Evolutionary conservation across 75 land plant genomes (phyloP).

Genomic region (Isoetes taiwanensis): DNA sequence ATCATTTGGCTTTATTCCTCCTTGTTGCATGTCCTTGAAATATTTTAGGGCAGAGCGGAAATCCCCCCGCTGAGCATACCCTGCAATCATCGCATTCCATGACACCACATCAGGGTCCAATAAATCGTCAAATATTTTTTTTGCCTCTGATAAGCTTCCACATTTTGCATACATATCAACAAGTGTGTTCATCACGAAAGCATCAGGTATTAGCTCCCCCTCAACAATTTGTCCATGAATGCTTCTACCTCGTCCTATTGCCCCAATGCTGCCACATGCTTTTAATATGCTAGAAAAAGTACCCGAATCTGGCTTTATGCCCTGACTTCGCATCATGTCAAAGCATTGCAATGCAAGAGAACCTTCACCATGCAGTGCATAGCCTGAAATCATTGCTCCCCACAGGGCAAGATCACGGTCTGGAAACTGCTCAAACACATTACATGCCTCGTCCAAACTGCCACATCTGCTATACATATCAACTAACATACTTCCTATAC

Average conservation of each 20-base stretch:
- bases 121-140: slow-evolving; percentile 17
- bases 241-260: slow-evolving; percentile 21
- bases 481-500: slow-evolving; percentile 25
- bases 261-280: slow-evolving; percentile 29
- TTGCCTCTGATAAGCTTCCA: neutral
- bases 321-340: neutral
- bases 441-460: slow-evolving; percentile 10
- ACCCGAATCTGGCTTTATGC: slow-evolving; percentile 10
- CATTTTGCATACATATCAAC: slow-evolving; percentile 8
- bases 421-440: slow-evolving; percentile 11
- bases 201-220: neutral
- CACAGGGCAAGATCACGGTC: slow-evolving; percentile 18
- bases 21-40: neutral
- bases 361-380: slow-evolving; percentile 7
- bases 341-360: slow-evolving; percentile 5
- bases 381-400: slow-evolving; percentile 20
- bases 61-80: slow-evolving; percentile 12
- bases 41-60: too few species aligned
- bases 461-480: slow-evolving; percentile 42
- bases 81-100: slow-evolving; percentile 34
- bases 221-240: too few species aligned
- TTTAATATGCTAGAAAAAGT: slow-evolving; percentile 11
- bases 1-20: neutral
- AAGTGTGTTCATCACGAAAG: neutral
- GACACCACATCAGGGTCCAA: slow-evolving; percentile 17